These are phyloP conservation scores for Plasmopara viticola DNA, from an alignment of 352 stramenopile species.

Conservation along the genomic window DNA sequence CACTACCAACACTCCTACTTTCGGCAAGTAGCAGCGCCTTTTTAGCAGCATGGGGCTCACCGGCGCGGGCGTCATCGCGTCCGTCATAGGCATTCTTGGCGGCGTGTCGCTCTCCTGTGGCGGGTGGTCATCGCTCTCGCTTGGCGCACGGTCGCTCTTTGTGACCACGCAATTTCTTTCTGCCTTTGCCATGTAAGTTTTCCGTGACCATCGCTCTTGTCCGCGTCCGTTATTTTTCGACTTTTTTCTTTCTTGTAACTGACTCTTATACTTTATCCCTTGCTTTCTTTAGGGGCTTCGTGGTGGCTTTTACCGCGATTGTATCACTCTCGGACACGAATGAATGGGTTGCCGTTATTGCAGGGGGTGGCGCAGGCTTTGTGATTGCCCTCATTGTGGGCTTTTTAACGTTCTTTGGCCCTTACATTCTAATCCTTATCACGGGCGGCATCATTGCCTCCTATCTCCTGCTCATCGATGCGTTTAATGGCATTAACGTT, in stretches of 20 bases:
- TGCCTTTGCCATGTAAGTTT: slow-evolving; percentile 74
- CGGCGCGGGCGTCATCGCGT: slow-evolving; percentile 61
- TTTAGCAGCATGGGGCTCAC: slow-evolving; percentile 37
- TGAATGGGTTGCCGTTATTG: slow-evolving; percentile 65
- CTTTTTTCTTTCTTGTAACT: too few relatives aligned
- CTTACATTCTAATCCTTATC: slow-evolving; percentile 58
- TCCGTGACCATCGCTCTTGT: slow-evolving; percentile 15
- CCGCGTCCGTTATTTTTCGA: too few relatives aligned
- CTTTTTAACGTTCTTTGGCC: slow-evolving; percentile 70
- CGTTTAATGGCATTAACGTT: slow-evolving; percentile 52
- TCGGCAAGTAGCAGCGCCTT: slow-evolving; percentile 11
- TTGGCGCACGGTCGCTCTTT: slow-evolving; percentile 80
- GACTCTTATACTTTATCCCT: too few relatives aligned
- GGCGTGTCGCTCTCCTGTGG: slow-evolving; percentile 80
- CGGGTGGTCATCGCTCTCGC: slow-evolving; percentile 79
- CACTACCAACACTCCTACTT: background rate
- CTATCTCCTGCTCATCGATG: slow-evolving; percentile 78
- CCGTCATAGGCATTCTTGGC: slow-evolving; percentile 71
- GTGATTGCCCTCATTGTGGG: slow-evolving; percentile 56
- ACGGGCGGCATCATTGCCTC: slow-evolving; percentile 62
- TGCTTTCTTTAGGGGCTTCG: slow-evolving; percentile 48
- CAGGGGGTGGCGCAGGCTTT: slow-evolving; percentile 55
- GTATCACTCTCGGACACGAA: slow-evolving; percentile 54
- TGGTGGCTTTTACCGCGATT: slow-evolving; percentile 62
- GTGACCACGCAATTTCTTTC: slow-evolving; percentile 78